A percentile compares a stretch with the other conserved stretches of the same genome.
phyloP scores from a whole-genome alignment of 164 flowering plant species.

The Berberis vulgaris region DNA sequence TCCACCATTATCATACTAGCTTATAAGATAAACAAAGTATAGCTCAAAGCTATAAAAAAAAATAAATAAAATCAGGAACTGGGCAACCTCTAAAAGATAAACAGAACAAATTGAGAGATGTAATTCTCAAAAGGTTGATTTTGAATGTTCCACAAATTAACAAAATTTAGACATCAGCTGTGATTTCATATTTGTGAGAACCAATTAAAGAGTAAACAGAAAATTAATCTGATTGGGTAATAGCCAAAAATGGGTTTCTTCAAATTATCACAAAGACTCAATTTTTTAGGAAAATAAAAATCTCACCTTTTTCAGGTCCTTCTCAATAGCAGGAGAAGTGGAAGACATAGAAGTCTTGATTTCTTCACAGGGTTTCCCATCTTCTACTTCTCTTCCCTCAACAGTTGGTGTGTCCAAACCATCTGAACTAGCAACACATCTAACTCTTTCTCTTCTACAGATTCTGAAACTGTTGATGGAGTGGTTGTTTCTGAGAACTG shows the following conservation, averaged over 20 bases:
- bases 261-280: neutral
- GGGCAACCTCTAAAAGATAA: too few species aligned
- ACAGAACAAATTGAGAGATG: too few species aligned
- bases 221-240: neutral
- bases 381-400: slow-evolving; percentile 17
- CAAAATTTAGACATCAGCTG: too few species aligned
- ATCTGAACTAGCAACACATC: slow-evolving; percentile 25
- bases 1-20: too few species aligned
- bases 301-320: slow-evolving; percentile 54
- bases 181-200: too few species aligned
- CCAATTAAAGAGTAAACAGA: neutral
- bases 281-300: neutral
- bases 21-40: too few species aligned
- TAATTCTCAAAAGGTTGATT: too few species aligned
- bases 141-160: too few species aligned
- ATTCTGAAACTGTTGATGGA: neutral
- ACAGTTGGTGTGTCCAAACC: slow-evolving; percentile 24
- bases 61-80: too few species aligned
- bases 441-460: slow-evolving; percentile 6
- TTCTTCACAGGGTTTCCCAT: slow-evolving; percentile 11
- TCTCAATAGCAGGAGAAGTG: slow-evolving; percentile 28
- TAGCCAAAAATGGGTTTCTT: neutral
- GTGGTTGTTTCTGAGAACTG: slow-evolving; percentile 4
- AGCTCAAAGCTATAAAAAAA: too few species aligned
- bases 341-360: slow-evolving; percentile 13